Conservation (phyloP, 2,329 filamentous ascomycete species). For the Xylaria sp. region DNA sequence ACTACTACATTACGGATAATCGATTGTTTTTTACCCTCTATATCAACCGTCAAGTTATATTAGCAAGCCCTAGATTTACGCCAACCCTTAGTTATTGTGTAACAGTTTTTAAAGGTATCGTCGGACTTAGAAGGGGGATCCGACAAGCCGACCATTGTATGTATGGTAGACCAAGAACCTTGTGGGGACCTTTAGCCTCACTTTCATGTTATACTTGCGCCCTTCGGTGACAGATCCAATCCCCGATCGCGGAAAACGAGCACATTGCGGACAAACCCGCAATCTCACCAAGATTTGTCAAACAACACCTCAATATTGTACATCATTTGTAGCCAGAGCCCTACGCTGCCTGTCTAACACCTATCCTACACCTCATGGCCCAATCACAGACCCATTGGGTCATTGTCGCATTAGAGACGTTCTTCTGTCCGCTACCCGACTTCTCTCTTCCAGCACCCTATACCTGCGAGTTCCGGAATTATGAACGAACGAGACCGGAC, state of each 20-base stretch:
- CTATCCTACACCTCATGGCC: slow-evolving; percentile 6
- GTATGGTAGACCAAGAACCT: background rate
- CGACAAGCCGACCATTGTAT: too few species aligned
- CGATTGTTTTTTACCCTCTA: too few species aligned
- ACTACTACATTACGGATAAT: too few species aligned
- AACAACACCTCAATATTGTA: background rate
- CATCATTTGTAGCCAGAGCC: background rate
- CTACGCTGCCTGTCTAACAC: background rate
- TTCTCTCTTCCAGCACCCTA: slow-evolving; percentile 40
- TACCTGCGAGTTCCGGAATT: slow-evolving; percentile 40
- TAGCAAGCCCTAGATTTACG: too few species aligned
- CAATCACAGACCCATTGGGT: slow-evolving; percentile 36
- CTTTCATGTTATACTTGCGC: background rate
- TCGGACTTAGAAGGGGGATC: too few species aligned
- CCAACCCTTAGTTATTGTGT: too few species aligned
- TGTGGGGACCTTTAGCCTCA: background rate
- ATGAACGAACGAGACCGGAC: slow-evolving; percentile 35
- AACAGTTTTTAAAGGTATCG: too few species aligned
- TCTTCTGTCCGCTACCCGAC: slow-evolving; percentile 39
- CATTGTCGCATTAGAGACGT: slow-evolving; percentile 45
- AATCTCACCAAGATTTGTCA: background rate
- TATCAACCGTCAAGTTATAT: too few species aligned
- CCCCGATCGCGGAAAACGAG: background rate
- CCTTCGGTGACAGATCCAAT: slow-evolving; percentile 19
- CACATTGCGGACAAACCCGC: background rate